phyloP scores from a whole-genome alignment of 495 filamentous ascomycete genomes.

The Venustampulla echinocandica region DNA sequence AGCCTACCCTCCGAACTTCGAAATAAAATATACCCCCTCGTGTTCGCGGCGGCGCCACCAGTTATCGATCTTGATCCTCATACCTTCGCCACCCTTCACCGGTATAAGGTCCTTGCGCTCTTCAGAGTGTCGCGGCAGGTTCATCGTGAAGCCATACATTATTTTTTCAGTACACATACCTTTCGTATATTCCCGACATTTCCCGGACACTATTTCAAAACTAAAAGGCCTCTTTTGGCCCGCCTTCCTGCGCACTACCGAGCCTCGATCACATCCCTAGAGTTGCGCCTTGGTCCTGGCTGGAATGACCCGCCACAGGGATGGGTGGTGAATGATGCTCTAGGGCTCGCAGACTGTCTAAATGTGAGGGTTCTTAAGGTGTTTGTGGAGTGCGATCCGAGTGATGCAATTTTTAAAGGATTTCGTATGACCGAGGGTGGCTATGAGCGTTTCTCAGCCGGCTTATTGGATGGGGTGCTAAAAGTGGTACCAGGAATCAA shows the following conservation, averaged over 20 bases:
- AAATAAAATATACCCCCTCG: slow-evolving; percentile 54
- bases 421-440: slow-evolving; percentile 60
- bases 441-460: slow-evolving; percentile 63
- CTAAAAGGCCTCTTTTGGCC: slow-evolving; percentile 53
- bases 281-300: slow-evolving; percentile 72
- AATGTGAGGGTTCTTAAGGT: slow-evolving; percentile 57
- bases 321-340: slow-evolving; percentile 57
- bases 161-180: slow-evolving; percentile 67
- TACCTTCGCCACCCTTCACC: slow-evolving; percentile 51
- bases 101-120: slow-evolving; percentile 31
- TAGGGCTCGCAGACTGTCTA: slow-evolving; percentile 58
- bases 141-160: slow-evolving; percentile 60
- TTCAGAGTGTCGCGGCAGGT: slow-evolving; percentile 53
- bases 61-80: slow-evolving; percentile 63
- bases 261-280: slow-evolving; percentile 54
- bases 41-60: slow-evolving; percentile 44
- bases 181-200: slow-evolving; percentile 72
- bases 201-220: slow-evolving; percentile 57
- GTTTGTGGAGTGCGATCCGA: slow-evolving; percentile 73
- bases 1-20: slow-evolving; percentile 72
- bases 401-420: slow-evolving; percentile 60
- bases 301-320: slow-evolving; percentile 66
- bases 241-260: slow-evolving; percentile 60
- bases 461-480: slow-evolving; percentile 51
- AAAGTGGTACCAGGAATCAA: slow-evolving; percentile 49